Conservation (phyloP, 306 rosid genomes). For the Dalbergia cultrata region DNA sequence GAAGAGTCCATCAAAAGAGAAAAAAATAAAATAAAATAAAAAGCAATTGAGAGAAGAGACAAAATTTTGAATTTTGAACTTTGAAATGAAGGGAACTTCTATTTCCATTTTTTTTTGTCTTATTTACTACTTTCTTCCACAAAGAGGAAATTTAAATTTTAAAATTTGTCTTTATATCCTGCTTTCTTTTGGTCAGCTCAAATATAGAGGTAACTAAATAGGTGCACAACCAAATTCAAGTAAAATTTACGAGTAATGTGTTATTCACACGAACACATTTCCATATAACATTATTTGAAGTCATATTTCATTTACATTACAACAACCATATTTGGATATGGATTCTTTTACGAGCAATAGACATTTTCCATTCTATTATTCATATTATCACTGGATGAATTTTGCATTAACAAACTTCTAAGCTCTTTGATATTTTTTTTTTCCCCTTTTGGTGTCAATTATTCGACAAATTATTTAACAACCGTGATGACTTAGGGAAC, state of each 20-base stretch:
- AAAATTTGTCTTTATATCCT: background rate
- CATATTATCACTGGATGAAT: conserved; percentile 5
- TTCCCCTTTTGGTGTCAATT: no score
- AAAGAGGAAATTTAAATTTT: no score
- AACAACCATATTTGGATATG: no score
- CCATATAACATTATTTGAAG: no score
- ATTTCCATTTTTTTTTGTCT: background rate
- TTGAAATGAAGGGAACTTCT: background rate
- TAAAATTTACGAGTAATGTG: background rate
- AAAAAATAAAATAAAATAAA: background rate
- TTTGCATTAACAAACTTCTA: conserved; percentile 4
- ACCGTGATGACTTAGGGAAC: conserved; percentile 28
- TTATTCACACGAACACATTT: no score
- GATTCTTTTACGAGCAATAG: no score
- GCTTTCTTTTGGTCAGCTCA: background rate
- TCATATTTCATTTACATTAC: no score
- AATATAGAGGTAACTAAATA: no score
- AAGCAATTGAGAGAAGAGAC: background rate
- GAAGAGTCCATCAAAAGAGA: background rate
- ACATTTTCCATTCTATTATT: background rate
- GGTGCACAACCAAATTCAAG: no score
- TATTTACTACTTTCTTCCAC: background rate
- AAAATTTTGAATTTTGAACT: background rate
- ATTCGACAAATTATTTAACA: background rate
- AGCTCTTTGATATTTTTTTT: background rate